Evolutionary conservation across 2,329 filamentous ascomycete genomes (phyloP).

Genomic region (Cryphonectria parasitica): DNA sequence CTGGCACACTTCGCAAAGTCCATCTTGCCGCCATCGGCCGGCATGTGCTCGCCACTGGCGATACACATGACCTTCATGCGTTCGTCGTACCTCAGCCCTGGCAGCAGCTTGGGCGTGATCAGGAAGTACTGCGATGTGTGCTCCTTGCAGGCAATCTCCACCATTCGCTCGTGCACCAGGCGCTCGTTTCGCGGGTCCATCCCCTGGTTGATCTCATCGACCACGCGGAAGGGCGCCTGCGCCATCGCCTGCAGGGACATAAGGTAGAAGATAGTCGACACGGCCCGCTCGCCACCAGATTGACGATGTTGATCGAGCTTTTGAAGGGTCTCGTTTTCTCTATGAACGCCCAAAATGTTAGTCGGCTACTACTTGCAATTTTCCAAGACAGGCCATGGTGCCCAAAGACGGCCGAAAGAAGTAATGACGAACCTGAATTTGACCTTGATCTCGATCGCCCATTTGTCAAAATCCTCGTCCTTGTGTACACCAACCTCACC

Average conservation of each 20-base stretch:
- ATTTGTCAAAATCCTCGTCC: constrained; percentile 89
- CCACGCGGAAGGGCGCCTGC: constrained; percentile 93
- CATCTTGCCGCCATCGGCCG: constrained; percentile 54
- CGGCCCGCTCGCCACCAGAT: constrained; percentile 92
- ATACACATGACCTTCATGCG: constrained; percentile 96
- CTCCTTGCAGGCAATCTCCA: constrained; percentile 91
- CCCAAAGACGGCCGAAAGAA: background rate
- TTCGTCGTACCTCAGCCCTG: constrained; percentile 80
- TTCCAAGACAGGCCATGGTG: background rate
- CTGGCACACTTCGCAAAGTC: constrained; percentile 53
- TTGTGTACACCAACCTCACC: constrained; percentile 90
- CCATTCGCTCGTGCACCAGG: constrained; percentile 97
- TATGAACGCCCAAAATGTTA: constrained; percentile 40
- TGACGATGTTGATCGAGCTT: constrained; percentile 90
- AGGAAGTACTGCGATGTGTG: constrained; percentile 89
- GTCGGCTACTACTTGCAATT: constrained; percentile 30
- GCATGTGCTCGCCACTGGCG: constrained; percentile 80
- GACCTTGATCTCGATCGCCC: constrained; percentile 92
- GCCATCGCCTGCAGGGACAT: constrained; percentile 96
- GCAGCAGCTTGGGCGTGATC: constrained; percentile 93
- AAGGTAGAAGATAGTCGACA: constrained; percentile 98
- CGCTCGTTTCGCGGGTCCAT: constrained; percentile 99
- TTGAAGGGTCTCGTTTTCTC: constrained; percentile 80
- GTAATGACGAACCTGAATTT: constrained; percentile 75
- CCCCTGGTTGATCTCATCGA: constrained; percentile 99